Percentiles rank a stretch among this genome's conserved stretches.
Conservation (phyloP, 345 rosid genomes). For the Melaleuca alternifolia region DNA sequence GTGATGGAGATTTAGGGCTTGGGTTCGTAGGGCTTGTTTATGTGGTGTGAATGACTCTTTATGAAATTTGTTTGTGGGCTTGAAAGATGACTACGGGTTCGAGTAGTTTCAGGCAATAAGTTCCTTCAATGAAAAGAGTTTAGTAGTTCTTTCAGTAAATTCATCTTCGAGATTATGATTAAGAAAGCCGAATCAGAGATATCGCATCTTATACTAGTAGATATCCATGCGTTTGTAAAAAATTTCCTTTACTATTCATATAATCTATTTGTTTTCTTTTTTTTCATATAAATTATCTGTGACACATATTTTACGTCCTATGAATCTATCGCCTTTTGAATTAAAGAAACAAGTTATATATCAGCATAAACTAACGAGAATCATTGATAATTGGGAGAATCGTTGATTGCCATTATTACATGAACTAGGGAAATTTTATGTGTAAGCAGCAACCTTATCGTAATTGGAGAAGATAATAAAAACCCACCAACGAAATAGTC, state of each 20-base stretch:
- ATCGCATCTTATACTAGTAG: not conserved
- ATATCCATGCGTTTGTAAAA: not conserved
- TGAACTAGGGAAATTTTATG: not conserved
- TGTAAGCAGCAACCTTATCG: not conserved
- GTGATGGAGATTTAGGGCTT: not conserved
- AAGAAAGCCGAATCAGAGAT: not conserved
- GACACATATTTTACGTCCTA: too few species aligned
- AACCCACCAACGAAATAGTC: not conserved
- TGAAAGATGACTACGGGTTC: not conserved
- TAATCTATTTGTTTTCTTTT: not conserved
- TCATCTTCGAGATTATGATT: not conserved
- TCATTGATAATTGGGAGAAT: not conserved
- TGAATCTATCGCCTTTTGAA: not conserved
- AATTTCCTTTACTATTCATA: not conserved
- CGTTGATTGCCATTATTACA: not conserved
- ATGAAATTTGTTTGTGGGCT: not conserved
- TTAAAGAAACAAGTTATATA: not conserved
- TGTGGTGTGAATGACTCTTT: not conserved
- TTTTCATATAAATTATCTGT: not conserved
- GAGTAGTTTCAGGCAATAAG: too few species aligned
- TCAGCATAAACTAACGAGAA: accelerated
- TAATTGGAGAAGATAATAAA: not conserved
- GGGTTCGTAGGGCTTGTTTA: not conserved
- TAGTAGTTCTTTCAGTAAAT: not conserved
- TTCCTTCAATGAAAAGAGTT: not conserved